These are phyloP conservation scores for Gynochthodes officinalis DNA, from an alignment of 257 asterid genomes.

Conservation along the genomic window DNA sequence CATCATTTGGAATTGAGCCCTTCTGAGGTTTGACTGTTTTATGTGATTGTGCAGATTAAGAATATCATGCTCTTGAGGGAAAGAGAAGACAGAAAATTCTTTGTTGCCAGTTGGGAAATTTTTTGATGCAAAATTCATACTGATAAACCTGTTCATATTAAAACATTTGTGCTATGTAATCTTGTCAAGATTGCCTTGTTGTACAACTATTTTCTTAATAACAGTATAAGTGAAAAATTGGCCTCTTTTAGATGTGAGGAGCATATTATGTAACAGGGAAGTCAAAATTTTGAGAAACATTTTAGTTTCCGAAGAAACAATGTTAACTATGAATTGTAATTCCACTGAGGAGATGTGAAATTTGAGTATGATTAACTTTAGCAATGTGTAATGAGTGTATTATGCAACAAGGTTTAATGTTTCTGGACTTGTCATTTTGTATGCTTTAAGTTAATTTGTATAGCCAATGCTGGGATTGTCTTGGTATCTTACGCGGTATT, in stretches of 20 bases:
- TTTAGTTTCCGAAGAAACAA: not conserved
- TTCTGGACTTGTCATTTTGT: not conserved
- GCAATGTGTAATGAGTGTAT: not conserved
- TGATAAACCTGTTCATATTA: too few relatives aligned
- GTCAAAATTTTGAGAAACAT: not conserved
- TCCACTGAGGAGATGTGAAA: not conserved
- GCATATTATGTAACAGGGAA: not conserved
- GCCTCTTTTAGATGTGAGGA: not conserved
- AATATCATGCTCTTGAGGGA: too few relatives aligned
- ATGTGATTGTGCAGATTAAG: not conserved
- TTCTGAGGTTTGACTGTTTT: not conserved
- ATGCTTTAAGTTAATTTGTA: not conserved
- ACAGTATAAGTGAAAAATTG: not conserved
- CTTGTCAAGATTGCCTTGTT: not conserved
- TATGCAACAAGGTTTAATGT: not conserved
- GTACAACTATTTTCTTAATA: not conserved
- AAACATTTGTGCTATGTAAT: not conserved
- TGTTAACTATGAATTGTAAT: not conserved
- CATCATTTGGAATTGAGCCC: not conserved
- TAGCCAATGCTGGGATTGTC: not conserved
- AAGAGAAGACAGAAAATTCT: not conserved
- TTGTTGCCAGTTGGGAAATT: not conserved
- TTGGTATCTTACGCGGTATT: not conserved
- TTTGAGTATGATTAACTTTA: not conserved
- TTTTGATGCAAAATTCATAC: not conserved